Percentiles rank a stretch among this genome's conserved stretches.
Evolutionary conservation across 768 basidiomycete species (phyloP).

Genomic region (Kwoniella sp.): DNA sequence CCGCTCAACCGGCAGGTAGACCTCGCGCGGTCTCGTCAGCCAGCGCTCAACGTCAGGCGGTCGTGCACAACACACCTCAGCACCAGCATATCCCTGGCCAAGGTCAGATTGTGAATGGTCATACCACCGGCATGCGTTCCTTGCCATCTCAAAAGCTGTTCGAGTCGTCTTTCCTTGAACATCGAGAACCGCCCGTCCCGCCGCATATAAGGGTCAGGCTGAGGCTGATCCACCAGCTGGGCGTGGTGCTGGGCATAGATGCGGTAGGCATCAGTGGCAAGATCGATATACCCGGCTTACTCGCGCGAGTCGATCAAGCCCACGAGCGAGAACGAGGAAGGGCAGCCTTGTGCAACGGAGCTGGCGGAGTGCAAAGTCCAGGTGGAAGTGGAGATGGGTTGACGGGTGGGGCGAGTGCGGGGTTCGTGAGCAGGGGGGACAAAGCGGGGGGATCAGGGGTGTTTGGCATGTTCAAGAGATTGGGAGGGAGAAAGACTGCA

Average conservation of each 20-base stretch:
- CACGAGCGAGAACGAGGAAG: conserved; percentile 18
- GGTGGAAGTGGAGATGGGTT: conserved; percentile 3
- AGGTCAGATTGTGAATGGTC: no score
- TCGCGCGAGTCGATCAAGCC: conserved; percentile 36
- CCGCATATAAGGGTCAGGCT: conserved; percentile 33
- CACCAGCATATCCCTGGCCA: background rate
- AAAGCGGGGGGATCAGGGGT: conserved; percentile 14
- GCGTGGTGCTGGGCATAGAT: conserved; percentile 28
- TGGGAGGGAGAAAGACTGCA: conserved; percentile 14
- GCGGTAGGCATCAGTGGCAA: conserved; percentile 18
- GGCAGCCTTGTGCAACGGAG: background rate
- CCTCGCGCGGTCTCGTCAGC: conserved; percentile 10
- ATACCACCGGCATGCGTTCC: conserved; percentile 1
- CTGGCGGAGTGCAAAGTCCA: background rate
- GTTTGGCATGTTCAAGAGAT: conserved; percentile 25
- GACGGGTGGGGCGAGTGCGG: background rate
- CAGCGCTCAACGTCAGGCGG: background rate
- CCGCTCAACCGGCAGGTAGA: background rate
- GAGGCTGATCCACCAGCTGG: conserved; percentile 29
- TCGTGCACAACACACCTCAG: conserved; percentile 1
- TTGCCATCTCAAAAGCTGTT: conserved; percentile 5
- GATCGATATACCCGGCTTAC: conserved; percentile 36
- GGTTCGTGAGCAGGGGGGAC: background rate
- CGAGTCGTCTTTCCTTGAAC: conserved; percentile 15
- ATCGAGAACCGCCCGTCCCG: conserved; percentile 25